Percentiles rank a stretch among this genome's conserved stretches.
These are phyloP conservation scores for Saccharomyces hybrid DNA, from an alignment of 1,139 yeast genomes.

Conservation along the genomic window DNA sequence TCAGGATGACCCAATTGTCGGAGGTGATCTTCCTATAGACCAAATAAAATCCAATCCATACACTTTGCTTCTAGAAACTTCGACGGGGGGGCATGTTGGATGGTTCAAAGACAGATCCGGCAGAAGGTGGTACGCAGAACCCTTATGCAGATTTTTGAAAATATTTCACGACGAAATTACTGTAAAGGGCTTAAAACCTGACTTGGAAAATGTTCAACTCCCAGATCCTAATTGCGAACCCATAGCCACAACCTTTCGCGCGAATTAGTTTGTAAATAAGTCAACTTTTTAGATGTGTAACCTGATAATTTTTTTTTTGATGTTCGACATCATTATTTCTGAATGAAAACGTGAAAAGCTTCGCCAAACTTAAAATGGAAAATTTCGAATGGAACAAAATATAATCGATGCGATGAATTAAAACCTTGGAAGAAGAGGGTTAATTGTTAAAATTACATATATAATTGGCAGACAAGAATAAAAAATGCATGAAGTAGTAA, in stretches of 20 bases:
- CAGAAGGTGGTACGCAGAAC: constrained; percentile 49
- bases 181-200: constrained; percentile 14
- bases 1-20: constrained; percentile 53
- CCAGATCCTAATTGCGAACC: constrained; percentile 15
- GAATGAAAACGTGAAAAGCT: neutral
- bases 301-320: neutral
- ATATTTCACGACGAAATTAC: constrained; percentile 27
- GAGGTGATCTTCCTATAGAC: constrained; percentile 41
- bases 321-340: neutral
- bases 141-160: constrained; percentile 33
- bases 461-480: neutral
- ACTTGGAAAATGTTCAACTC: constrained; percentile 8
- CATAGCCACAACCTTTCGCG: constrained; percentile 13
- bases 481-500: constrained; percentile 63
- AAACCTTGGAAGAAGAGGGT: neutral
- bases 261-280: neutral
- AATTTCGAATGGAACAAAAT: neutral
- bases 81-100: constrained; percentile 60
- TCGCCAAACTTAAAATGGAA: neutral
- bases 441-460: neutral
- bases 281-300: neutral
- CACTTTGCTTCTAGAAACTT: constrained; percentile 45
- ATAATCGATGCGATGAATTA: neutral
- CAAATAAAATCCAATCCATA: constrained; percentile 52
- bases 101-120: constrained; percentile 44